phyloP scores from a whole-genome alignment of 2,329 filamentous ascomycete species.

The Exophiala sideris region DNA sequence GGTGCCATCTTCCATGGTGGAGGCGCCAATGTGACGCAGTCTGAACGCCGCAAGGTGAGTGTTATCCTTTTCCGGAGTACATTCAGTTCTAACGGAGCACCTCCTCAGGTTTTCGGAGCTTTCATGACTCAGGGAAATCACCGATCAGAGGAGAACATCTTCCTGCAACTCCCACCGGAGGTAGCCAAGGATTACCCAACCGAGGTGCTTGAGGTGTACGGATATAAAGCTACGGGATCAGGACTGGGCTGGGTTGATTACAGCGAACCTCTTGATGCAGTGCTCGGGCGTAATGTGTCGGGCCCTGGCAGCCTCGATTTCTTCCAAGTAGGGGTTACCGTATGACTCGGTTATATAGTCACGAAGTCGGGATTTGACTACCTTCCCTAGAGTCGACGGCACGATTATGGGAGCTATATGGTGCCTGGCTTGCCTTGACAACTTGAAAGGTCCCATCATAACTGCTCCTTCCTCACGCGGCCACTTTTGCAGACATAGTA shows the following conservation, averaged over 20 bases:
- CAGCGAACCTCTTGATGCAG: neutral
- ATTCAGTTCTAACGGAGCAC: neutral
- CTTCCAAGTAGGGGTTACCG: neutral
- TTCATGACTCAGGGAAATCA: neutral
- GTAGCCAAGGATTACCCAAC: neutral
- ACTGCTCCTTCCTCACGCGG: too few species aligned
- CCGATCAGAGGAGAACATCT: neutral
- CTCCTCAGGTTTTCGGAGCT: neutral
- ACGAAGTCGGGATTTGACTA: too few species aligned
- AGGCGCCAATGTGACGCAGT: conserved; percentile 27
- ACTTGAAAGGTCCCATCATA: too few species aligned
- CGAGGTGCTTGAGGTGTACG: neutral
- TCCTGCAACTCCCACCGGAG: neutral
- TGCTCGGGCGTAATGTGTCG: neutral
- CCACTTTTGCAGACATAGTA: too few species aligned
- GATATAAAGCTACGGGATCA: neutral
- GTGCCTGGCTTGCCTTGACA: too few species aligned
- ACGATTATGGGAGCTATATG: too few species aligned
- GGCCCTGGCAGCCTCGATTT: neutral
- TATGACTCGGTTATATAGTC: neutral
- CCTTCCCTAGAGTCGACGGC: too few species aligned
- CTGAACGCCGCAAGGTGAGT: conserved; percentile 25
- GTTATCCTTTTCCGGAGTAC: neutral
- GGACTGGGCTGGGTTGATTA: neutral
- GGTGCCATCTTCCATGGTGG: conserved; percentile 35